Conservation (phyloP, 2,329 filamentous ascomycete species). For the Bipolaris gigantea region DNA sequence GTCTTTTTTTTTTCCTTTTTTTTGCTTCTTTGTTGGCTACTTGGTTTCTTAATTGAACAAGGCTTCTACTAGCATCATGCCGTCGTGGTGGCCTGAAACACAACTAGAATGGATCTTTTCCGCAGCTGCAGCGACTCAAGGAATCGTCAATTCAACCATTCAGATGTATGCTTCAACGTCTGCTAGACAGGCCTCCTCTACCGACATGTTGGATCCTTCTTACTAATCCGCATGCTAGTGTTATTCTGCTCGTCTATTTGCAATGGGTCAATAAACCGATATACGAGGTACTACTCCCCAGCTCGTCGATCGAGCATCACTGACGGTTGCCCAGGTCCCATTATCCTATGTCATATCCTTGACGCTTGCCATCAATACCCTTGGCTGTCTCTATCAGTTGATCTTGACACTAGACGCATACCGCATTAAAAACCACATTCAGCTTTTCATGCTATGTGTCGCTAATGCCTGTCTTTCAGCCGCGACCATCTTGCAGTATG, state of each 20-base stretch:
- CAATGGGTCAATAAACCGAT: slow-evolving; percentile 20
- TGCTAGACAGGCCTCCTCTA: not conserved
- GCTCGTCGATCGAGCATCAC: not conserved
- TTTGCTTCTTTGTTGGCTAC: not conserved
- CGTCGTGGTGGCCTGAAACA: slow-evolving; percentile 10
- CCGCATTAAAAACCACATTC: slow-evolving; percentile 29
- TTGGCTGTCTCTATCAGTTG: slow-evolving; percentile 27
- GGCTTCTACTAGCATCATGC: not conserved
- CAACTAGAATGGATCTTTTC: slow-evolving; percentile 21
- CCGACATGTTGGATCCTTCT: not conserved
- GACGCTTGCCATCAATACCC: slow-evolving; percentile 15
- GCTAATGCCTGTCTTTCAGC: slow-evolving; percentile 23
- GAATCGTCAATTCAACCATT: slow-evolving; percentile 11
- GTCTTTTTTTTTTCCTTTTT: no score
- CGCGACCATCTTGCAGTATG: slow-evolving; percentile 23
- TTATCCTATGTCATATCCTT: slow-evolving; percentile 21
- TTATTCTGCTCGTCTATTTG: slow-evolving; percentile 20
- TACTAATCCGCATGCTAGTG: slow-evolving; percentile 4
- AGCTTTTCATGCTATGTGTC: slow-evolving; percentile 25
- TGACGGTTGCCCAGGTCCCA: slow-evolving; percentile 11
- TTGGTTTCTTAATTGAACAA: not conserved
- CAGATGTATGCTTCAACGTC: slow-evolving; percentile 16
- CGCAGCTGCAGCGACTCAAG: slow-evolving; percentile 17
- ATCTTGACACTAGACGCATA: slow-evolving; percentile 28
- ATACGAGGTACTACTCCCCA: slow-evolving; percentile 7